A percentile compares a stretch with the other conserved stretches of the same genome.
These are phyloP conservation scores for Stylosanthes scabra DNA, from an alignment of 331 rosid species.

Conservation along the genomic window DNA sequence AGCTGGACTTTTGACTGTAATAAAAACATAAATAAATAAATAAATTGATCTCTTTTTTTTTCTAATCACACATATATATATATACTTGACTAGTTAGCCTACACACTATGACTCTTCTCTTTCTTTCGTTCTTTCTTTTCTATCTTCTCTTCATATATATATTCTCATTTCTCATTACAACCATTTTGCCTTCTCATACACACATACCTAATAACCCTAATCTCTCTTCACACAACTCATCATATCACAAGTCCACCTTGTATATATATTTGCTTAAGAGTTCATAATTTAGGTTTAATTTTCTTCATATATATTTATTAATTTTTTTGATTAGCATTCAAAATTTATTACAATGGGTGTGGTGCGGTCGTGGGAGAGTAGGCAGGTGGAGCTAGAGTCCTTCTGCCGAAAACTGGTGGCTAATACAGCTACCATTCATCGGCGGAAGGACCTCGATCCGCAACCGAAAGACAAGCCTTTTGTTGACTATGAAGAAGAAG, in stretches of 20 bases:
- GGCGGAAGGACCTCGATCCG: conserved; percentile 56
- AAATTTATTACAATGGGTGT: conserved; percentile 36
- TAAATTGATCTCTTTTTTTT: no score
- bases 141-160: neutral
- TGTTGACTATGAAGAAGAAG: conserved; percentile 26
- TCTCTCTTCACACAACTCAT: neutral
- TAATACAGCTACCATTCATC: conserved; percentile 47
- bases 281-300: neutral
- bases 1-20: no score
- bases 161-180: neutral
- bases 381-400: conserved; percentile 43
- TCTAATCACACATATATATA: neutral
- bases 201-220: neutral
- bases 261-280: no score
- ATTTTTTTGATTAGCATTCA: no score
- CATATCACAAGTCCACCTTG: neutral
- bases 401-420: conserved; percentile 55
- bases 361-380: conserved; percentile 27
- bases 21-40: no score
- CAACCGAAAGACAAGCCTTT: neutral
- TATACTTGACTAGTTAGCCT: neutral
- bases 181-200: neutral
- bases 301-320: neutral
- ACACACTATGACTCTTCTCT: neutral
- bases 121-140: neutral